A percentile compares a stretch with the other conserved stretches of the same genome.
These are phyloP conservation scores for Penicillium antarcticum DNA, from an alignment of 495 filamentous ascomycete genomes.

Conservation along the genomic window DNA sequence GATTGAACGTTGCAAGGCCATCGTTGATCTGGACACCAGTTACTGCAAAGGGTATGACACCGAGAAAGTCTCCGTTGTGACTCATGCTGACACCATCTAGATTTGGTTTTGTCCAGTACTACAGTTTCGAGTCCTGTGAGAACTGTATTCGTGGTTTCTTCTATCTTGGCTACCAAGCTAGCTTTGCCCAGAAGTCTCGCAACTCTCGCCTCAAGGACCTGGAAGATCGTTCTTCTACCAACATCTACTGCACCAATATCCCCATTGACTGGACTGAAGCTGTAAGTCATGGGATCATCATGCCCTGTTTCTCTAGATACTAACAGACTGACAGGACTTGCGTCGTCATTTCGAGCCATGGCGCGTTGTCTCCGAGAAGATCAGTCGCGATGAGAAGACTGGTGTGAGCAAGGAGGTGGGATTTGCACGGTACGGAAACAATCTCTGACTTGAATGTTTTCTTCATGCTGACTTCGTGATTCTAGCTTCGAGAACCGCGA, in stretches of 20 bases:
- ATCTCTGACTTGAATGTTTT: neutral
- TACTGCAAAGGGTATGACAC: conserved; percentile 84
- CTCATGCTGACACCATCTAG: conserved; percentile 43
- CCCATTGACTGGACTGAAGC: conserved; percentile 86
- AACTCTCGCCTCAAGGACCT: conserved; percentile 93
- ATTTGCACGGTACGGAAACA: conserved; percentile 75
- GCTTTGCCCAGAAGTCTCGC: conserved; percentile 96
- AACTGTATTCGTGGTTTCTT: conserved; percentile 96
- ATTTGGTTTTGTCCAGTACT: conserved; percentile 95
- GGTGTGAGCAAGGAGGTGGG: conserved; percentile 95
- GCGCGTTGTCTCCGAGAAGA: conserved; percentile 84
- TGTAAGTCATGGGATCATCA: conserved; percentile 43
- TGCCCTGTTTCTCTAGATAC: neutral
- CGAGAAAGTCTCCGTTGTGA: neutral
- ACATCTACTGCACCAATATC: conserved; percentile 95
- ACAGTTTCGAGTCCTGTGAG: conserved; percentile 81
- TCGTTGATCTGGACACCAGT: conserved; percentile 87
- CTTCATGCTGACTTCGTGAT: neutral
- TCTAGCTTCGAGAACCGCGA: conserved; percentile 81
- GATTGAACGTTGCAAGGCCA: conserved; percentile 93
- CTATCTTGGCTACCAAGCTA: conserved; percentile 90
- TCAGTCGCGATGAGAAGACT: conserved; percentile 77
- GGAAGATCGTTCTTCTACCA: conserved; percentile 80
- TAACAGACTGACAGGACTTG: conserved; percentile 31
- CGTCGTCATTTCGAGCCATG: conserved; percentile 66